Conservation (phyloP, 2,329 filamentous ascomycete species). For the Incumbomyces lentus region DNA sequence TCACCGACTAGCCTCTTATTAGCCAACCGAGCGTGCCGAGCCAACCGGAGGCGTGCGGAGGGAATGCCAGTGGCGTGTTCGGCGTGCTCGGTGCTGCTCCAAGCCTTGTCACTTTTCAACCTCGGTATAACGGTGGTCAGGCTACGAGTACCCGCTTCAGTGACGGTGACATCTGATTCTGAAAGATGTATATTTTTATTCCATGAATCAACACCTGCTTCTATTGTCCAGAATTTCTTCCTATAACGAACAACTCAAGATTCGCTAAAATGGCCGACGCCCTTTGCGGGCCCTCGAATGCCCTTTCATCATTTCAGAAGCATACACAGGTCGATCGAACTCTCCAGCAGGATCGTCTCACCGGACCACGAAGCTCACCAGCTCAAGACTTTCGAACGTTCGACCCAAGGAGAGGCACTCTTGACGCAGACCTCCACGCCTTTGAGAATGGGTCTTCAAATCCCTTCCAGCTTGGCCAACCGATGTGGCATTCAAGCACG, state of each 20-base stretch:
- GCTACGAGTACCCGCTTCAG: no score
- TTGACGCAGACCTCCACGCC: constrained; percentile 59
- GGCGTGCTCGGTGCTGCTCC: no score
- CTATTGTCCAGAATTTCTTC: no score
- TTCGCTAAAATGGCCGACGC: constrained; percentile 52
- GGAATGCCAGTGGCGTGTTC: no score
- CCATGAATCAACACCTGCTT: no score
- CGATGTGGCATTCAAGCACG: constrained; percentile 21
- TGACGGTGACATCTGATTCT: no score
- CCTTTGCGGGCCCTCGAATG: constrained; percentile 65
- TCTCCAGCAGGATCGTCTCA: constrained; percentile 61
- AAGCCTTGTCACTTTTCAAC: no score
- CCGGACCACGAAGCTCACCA: constrained; percentile 40
- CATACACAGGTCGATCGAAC: constrained; percentile 59
- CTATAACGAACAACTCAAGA: background rate
- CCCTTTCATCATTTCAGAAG: constrained; percentile 62
- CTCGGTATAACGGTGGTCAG: no score
- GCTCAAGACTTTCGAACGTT: constrained; percentile 53
- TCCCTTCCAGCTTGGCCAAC: constrained; percentile 26
- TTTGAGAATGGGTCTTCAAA: constrained; percentile 47
- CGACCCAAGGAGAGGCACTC: constrained; percentile 41
- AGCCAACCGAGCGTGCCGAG: no score
- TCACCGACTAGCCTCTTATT: no score
- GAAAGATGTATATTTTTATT: no score
- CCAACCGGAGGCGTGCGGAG: no score